A percentile compares a stretch with the other conserved stretches of the same genome.
Conservation (phyloP, 257 asterid genomes). For the Solanum sejunctum region DNA sequence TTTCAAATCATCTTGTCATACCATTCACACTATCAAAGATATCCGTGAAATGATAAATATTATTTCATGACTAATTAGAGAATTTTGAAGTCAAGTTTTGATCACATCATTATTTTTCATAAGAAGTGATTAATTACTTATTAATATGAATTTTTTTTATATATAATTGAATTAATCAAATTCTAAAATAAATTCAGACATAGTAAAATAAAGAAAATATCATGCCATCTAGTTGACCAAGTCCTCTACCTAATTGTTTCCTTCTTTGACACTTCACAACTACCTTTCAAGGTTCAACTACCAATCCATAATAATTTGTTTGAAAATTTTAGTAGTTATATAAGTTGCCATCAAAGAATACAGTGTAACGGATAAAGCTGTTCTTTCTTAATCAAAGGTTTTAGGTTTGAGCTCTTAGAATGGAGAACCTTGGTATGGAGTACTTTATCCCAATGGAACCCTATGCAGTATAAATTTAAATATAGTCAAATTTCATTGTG, state of each 20-base stretch:
- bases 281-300: not conserved
- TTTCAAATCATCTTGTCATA: not conserved
- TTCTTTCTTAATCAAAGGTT: no score
- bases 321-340: not conserved
- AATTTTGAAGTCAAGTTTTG: accelerated
- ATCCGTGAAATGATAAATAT: no score
- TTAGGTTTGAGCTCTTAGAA: no score
- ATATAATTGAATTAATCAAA: accelerated
- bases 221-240: not conserved
- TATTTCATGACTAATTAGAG: not conserved
- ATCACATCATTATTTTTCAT: not conserved
- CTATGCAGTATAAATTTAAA: no score
- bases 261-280: not conserved
- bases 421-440: no score
- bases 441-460: no score
- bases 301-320: not conserved
- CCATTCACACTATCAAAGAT: not conserved
- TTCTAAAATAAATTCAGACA: accelerated
- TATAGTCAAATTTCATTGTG: no score
- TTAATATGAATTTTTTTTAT: accelerated
- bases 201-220: not conserved
- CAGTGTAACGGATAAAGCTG: no score
- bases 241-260: not conserved
- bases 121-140: not conserved
- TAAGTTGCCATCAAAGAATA: no score